phyloP scores from a whole-genome alignment of 768 basidiomycete species.

The Daedaleopsis sinensis region DNA sequence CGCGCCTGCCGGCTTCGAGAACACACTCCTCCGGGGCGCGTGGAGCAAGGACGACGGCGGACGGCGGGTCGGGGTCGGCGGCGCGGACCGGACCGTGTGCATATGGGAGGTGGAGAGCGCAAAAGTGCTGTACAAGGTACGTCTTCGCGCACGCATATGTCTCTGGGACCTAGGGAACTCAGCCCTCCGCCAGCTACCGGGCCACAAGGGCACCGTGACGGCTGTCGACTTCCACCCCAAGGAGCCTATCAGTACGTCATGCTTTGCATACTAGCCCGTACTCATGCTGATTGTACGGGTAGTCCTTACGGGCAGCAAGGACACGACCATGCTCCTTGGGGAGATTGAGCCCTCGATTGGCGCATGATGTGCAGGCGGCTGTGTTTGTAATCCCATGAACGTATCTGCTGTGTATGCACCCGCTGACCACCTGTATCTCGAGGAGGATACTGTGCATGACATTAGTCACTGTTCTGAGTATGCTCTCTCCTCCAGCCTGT shows the following conservation, averaged over 20 bases:
- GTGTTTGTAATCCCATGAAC: conserved; percentile 1
- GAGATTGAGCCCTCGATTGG: conserved; percentile 76
- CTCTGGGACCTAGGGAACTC: not conserved
- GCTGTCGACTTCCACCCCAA: conserved; percentile 96
- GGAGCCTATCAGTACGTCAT: conserved; percentile 85
- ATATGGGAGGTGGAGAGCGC: conserved; percentile 87
- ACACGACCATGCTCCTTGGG: conserved; percentile 88
- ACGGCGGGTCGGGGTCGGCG: conserved; percentile 81
- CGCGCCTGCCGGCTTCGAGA: conserved; percentile 94
- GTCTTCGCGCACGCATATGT: not conserved
- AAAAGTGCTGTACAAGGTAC: conserved; percentile 80
- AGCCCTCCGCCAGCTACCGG: conserved; percentile 65
- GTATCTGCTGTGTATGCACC: conserved; percentile 5
- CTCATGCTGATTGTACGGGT: conserved; percentile 5
- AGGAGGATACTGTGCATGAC: too few relatives aligned
- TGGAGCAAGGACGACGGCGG: conserved; percentile 92
- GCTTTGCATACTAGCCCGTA: conserved; percentile 35
- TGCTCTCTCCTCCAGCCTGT: too few relatives aligned
- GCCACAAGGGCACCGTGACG: conserved; percentile 96
- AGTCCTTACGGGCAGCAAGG: conserved; percentile 94
- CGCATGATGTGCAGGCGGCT: conserved; percentile 10
- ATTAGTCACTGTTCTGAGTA: too few relatives aligned
- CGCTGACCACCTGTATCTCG: not conserved
- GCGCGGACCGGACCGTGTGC: conserved; percentile 84
- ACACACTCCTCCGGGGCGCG: conserved; percentile 76